Percentiles rank a stretch among this genome's conserved stretches.
These are phyloP conservation scores for Ophiostoma australiae DNA, from an alignment of 2,329 filamentous ascomycete species.

Conservation along the genomic window DNA sequence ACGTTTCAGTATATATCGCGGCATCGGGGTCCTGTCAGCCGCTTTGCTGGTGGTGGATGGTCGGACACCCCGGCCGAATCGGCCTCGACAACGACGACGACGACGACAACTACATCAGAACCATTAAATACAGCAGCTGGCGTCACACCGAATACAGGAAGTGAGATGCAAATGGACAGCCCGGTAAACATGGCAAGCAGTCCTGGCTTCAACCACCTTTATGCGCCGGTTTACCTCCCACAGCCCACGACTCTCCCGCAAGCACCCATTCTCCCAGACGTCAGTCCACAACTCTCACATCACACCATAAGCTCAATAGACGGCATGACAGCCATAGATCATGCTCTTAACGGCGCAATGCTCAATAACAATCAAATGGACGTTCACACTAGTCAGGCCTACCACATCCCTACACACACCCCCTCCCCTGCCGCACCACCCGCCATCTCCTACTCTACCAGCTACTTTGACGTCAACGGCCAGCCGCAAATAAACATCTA, in stretches of 20 bases:
- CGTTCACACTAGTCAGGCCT: not conserved
- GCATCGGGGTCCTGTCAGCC: constrained; percentile 55
- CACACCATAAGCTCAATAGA: not conserved
- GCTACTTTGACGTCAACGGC: constrained; percentile 4
- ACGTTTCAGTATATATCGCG: constrained; percentile 55
- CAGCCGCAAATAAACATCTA: constrained; percentile 21
- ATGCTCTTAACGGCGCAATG: not conserved
- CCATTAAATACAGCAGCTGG: constrained; percentile 22
- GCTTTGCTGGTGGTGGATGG: constrained; percentile 39
- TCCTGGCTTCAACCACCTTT: constrained; percentile 14
- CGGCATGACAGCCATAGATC: not conserved
- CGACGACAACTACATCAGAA: not conserved
- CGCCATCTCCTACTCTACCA: not conserved
- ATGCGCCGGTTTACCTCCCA: constrained; percentile 15
- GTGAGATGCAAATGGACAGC: not conserved
- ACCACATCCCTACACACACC: not conserved
- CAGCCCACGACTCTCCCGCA: constrained; percentile 16
- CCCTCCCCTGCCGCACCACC: not conserved
- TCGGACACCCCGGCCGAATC: not conserved
- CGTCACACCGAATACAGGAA: not conserved
- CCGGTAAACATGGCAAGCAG: not conserved
- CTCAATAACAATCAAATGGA: not conserved
- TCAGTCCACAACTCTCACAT: not conserved
- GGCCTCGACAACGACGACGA: constrained; percentile 22
- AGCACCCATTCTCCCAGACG: constrained; percentile 7